Evolutionary conservation across 192 early-diverging fungal genomes (phyloP), one percentile per base, ranked within the genome.

Genomic region (Mortierella claussenii): DNA sequence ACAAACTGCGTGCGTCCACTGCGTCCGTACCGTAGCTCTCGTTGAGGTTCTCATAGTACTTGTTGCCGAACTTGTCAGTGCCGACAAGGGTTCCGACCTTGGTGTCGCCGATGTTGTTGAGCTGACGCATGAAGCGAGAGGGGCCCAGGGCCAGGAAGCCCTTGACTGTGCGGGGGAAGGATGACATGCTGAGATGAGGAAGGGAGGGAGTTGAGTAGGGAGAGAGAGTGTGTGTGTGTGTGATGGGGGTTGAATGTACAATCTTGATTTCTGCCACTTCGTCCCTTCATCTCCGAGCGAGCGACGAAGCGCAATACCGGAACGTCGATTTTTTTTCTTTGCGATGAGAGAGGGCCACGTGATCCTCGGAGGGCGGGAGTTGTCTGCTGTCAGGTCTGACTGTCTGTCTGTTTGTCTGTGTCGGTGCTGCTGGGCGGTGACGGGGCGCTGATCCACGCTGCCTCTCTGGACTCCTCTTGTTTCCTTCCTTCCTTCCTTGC

Each of bases 81-180:
- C 92, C 92, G 30, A 94, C 81, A 23, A 92, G 79, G 26, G 79
- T 83, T 69, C 92, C 92, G 81, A 82, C 82, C 67, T 92, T 94
- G 55, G 78, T 83, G 45, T 89, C 87, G 49, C 87, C 80, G 69
- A 89, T 85, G 59, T 75, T 75, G 40, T 85, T 62, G 47, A 89
- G 64, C 80, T 89, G 87, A 21, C 65, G 71, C 55, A 82, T 69
- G 42, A 63, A 74, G 53, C 57, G 66, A 40, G 61, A 43, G 31
- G 87, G 87, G 23, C 87, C 87, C 50, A 86, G 53, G 52, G 68
- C 74, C 20, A 86, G 52, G n/a, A 86, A 49, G 49, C 87, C 87
- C 69, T 87, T 87, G 36, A 89, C 34, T 30, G 84, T 83, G 49
- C 87, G 83, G 34, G 81, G 78, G 43, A 87, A 36, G 23, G 84